phyloP scores from a whole-genome alignment of 768 basidiomycete genomes.

The Termitomyces sp. region DNA sequence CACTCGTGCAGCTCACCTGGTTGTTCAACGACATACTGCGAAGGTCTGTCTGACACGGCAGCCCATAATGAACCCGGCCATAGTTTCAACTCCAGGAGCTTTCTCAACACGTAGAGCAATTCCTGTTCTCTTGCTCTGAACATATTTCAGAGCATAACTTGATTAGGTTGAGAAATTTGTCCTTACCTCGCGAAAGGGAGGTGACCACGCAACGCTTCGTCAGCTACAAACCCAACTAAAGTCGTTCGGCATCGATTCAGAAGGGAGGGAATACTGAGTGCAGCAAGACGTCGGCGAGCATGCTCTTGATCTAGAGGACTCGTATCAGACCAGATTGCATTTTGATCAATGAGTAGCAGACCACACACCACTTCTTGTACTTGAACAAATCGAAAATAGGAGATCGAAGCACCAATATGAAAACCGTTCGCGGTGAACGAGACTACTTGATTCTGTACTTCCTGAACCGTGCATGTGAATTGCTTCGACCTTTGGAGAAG shows the following conservation, averaged over 20 bases:
- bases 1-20: conserved; percentile 42
- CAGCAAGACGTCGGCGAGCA: conserved; percentile 63
- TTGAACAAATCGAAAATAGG: conserved; percentile 74
- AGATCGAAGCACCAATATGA: conserved; percentile 93
- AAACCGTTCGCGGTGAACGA: conserved; percentile 76
- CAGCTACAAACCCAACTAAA: conserved; percentile 74
- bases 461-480: conserved; percentile 41
- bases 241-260: conserved; percentile 70
- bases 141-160: not conserved
- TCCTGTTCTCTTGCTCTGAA: conserved; percentile 83
- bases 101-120: conserved; percentile 74
- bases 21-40: conserved; percentile 44
- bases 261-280: conserved; percentile 64
- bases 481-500: conserved; percentile 24
- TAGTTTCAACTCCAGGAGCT: conserved; percentile 66
- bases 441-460: conserved; percentile 50
- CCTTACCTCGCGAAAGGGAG: conserved; percentile 81
- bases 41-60: conserved; percentile 61
- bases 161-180: not conserved
- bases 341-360: not conserved
- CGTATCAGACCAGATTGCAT: not conserved
- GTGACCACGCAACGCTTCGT: conserved; percentile 78
- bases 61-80: conserved; percentile 78
- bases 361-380: conserved; percentile 50
- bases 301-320: conserved; percentile 51